Percentiles rank a stretch among this genome's conserved stretches.
Conservation (phyloP, 805 yeast genomes). For the Kodamaea hsintzibuensis region DNA sequence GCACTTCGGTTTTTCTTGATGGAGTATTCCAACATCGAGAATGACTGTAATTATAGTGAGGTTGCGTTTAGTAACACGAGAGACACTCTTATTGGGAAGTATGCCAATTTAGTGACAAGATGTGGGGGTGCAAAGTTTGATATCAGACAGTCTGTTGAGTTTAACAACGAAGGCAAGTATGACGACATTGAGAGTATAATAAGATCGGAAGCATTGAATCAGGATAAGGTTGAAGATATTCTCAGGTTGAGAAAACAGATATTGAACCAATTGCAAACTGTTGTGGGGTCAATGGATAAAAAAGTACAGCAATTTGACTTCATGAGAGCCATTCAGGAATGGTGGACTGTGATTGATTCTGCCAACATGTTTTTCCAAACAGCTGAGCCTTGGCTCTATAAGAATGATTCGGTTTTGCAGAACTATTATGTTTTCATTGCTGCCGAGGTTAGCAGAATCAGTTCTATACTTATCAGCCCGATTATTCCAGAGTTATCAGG, state of each 20-base stretch:
- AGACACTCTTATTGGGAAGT: slow-evolving; percentile 73
- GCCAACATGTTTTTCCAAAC: slow-evolving; percentile 70
- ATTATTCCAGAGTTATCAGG: slow-evolving; percentile 67
- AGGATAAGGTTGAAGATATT: slow-evolving; percentile 15
- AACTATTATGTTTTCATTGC: slow-evolving; percentile 63
- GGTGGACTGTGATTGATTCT: slow-evolving; percentile 59
- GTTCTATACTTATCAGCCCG: slow-evolving; percentile 67
- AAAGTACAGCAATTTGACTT: slow-evolving; percentile 51
- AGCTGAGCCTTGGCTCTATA: slow-evolving; percentile 73
- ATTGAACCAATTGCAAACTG: slow-evolving; percentile 28
- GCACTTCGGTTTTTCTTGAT: slow-evolving; percentile 72
- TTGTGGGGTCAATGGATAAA: slow-evolving; percentile 41
- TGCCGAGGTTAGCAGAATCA: slow-evolving; percentile 68
- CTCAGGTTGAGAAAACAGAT: slow-evolving; percentile 24
- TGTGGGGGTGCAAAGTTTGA: slow-evolving; percentile 71
- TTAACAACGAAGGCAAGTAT: slow-evolving; percentile 21
- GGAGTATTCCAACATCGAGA: slow-evolving; percentile 70
- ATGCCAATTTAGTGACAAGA: slow-evolving; percentile 76
- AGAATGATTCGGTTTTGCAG: slow-evolving; percentile 27
- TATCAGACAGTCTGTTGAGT: slow-evolving; percentile 46
- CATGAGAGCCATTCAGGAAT: slow-evolving; percentile 52
- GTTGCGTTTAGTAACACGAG: slow-evolving; percentile 52
- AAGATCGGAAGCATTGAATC: slow-evolving; percentile 11
- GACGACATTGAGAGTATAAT: slow-evolving; percentile 26
- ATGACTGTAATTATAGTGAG: slow-evolving; percentile 80